Conservation (phyloP, 2,329 filamentous ascomycete genomes). For the Huntiella bhutanensis region DNA sequence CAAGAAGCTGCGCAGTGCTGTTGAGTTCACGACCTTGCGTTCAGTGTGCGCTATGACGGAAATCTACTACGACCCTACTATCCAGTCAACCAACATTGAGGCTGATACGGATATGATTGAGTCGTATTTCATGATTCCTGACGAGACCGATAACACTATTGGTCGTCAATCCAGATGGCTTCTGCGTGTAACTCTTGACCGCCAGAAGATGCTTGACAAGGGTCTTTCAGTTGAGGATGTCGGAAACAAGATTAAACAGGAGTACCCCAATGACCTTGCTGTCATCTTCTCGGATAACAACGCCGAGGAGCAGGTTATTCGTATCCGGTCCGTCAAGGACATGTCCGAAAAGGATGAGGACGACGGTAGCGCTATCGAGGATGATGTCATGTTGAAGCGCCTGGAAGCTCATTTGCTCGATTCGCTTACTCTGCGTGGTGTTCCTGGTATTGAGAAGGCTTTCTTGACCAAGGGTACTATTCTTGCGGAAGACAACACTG, state of each 20-base stretch:
- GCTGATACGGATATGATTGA: conserved; percentile 49
- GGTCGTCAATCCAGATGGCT: conserved; percentile 86
- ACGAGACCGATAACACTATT: conserved; percentile 48
- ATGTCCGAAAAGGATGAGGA: conserved; percentile 56
- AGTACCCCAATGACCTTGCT: conserved; percentile 67
- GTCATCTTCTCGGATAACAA: conserved; percentile 98
- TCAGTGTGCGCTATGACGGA: conserved; percentile 84
- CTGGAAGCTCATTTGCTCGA: conserved; percentile 84
- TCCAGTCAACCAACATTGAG: conserved; percentile 66
- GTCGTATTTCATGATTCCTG: conserved; percentile 52
- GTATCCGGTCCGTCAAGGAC: conserved; percentile 60
- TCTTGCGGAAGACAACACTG: conserved; percentile 48
- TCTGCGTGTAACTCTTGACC: conserved; percentile 78
- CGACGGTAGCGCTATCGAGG: conserved; percentile 53
- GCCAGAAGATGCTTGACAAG: conserved; percentile 90
- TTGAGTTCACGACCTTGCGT: conserved; percentile 86
- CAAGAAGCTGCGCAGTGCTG: conserved; percentile 68
- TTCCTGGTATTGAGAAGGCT: conserved; percentile 70
- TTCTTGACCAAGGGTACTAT: conserved; percentile 73
- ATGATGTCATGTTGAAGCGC: conserved; percentile 83
- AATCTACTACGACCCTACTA: conserved; percentile 92
- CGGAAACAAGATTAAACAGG: conserved; percentile 70
- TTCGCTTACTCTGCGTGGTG: conserved; percentile 76
- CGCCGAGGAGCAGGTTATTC: conserved; percentile 83
- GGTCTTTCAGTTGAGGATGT: conserved; percentile 82